These are phyloP conservation scores for Marasmius fiardii DNA, from an alignment of 1,284 basidiomycete species.

Conservation along the genomic window DNA sequence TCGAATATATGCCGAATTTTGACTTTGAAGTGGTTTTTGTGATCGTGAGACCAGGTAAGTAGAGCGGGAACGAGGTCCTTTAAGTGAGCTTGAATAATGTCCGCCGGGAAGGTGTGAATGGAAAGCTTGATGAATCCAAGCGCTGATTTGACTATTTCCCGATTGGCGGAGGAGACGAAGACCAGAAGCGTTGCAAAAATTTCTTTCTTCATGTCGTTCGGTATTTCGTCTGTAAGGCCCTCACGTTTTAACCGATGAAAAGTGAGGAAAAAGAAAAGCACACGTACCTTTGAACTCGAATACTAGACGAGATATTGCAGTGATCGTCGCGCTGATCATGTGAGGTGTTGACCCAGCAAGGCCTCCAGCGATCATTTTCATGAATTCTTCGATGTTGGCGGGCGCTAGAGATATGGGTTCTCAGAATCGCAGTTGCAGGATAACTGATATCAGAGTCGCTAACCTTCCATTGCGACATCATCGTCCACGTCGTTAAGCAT, in stretches of 20 bases:
- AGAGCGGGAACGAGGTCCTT: slow-evolving; percentile 81
- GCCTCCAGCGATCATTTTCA: slow-evolving; percentile 97
- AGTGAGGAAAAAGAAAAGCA: neutral
- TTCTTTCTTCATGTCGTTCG: slow-evolving; percentile 78
- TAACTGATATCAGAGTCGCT: slow-evolving; percentile 19
- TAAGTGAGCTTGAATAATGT: slow-evolving; percentile 76
- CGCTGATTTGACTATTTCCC: slow-evolving; percentile 96
- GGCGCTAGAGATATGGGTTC: slow-evolving; percentile 44
- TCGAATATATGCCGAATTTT: slow-evolving; percentile 98
- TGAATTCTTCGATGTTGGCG: slow-evolving; percentile 88
- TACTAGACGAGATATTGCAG: slow-evolving; percentile 88
- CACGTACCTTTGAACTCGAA: slow-evolving; percentile 92
- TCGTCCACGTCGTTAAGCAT: slow-evolving; percentile 83
- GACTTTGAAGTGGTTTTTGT: slow-evolving; percentile 98
- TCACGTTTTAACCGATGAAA: no score
- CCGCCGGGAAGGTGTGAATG: slow-evolving; percentile 77
- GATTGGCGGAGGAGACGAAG: slow-evolving; percentile 90
- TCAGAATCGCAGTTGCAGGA: slow-evolving; percentile 5
- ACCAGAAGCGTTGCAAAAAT: slow-evolving; percentile 86
- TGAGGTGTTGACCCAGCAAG: slow-evolving; percentile 92
- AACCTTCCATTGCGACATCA: slow-evolving; percentile 59
- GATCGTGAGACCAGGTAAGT: slow-evolving; percentile 91
- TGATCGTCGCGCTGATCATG: slow-evolving; percentile 98
- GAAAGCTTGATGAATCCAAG: slow-evolving; percentile 95
- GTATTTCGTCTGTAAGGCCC: slow-evolving; percentile 58